Conservation (phyloP, 2,329 filamentous ascomycete species). For the Ampelomyces quisqualis region DNA sequence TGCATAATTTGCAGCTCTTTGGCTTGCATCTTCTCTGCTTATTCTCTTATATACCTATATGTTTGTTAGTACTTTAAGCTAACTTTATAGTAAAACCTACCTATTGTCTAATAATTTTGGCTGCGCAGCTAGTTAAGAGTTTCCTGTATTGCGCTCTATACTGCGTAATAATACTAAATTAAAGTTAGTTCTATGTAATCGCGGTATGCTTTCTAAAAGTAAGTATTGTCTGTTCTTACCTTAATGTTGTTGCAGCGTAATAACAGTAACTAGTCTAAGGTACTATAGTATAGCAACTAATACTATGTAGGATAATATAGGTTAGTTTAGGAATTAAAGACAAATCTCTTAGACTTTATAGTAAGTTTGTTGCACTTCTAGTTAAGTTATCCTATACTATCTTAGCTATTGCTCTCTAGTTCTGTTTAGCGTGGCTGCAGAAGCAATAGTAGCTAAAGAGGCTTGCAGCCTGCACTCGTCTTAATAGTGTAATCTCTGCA, state of each 20-base stretch:
- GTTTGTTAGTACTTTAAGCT: constrained; percentile 1
- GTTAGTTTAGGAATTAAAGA: not conserved
- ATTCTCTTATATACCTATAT: not conserved
- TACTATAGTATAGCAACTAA: not conserved
- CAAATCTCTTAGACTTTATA: not conserved
- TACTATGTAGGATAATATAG: not conserved
- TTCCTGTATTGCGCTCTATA: constrained; percentile 1
- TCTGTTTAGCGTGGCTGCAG: too few relatives aligned
- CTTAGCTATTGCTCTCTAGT: not conserved
- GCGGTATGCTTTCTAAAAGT: not conserved
- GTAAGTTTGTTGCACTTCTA: not conserved
- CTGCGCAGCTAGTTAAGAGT: not conserved
- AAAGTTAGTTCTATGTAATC: not conserved
- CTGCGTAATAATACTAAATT: constrained; percentile 1
- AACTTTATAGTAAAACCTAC: constrained; percentile 1
- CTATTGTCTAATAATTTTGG: not conserved
- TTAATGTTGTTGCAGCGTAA: not conserved
- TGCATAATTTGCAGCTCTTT: not conserved
- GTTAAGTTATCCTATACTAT: not conserved
- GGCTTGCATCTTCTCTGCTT: constrained; percentile 1
- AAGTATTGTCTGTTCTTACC: not conserved
- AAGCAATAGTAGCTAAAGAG: too few relatives aligned
- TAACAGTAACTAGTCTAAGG: not conserved
- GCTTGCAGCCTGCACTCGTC: too few relatives aligned
- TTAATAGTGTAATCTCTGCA: too few relatives aligned